Base-by-base conservation (phyloP, 75 land plant genomes). In the Azolla pinnata region DNA sequence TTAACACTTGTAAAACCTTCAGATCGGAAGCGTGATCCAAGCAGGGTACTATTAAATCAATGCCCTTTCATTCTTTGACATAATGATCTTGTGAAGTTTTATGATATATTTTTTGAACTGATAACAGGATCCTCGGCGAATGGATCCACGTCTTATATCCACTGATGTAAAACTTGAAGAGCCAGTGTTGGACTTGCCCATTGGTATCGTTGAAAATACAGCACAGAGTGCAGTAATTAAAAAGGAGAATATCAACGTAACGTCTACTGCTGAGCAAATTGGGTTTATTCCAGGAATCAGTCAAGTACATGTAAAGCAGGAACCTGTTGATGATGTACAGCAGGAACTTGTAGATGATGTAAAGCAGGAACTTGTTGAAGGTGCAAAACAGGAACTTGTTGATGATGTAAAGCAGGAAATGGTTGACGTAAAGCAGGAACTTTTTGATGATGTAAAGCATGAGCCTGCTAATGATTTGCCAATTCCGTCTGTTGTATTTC, bases 111-210 rank as follows among this genome's bases (percentile, higher is more conserved):
- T 14, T 38, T 8, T 38, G 14, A 7, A 7, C 14, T 38, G 42
- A 38, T 38, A 33, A 21, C 53, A 72, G 75, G 75, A 72, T 55
- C 75, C 75, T 8, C 68, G 75, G 31, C 75, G 70, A 26, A 10
- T 66, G 63, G 69, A 72, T 17, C 70, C 67, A 10, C 61, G 61
- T 29, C 58, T 14, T 54, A 25, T 4, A 14, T 46, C 49, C 21
- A 23, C 49, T 46, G 49, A 46, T 4, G 17, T 46, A 2, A 4
- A 46, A 46, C 49, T 17, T 14, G 49, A 46, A 17, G 49, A 46
- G 4, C 21, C 49, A 18, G 49, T 46, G 2, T 18, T 46, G n/a
- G 49, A 46, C 14, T 3, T 46, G 49, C 49, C 4, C 17, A 17
- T 4, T 3, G 14, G 49, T 23, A 18, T 14, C 3, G 14, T 23